These are phyloP conservation scores for Microbotryum intermedium DNA, from an alignment of 1,284 basidiomycete species.

Conservation along the genomic window DNA sequence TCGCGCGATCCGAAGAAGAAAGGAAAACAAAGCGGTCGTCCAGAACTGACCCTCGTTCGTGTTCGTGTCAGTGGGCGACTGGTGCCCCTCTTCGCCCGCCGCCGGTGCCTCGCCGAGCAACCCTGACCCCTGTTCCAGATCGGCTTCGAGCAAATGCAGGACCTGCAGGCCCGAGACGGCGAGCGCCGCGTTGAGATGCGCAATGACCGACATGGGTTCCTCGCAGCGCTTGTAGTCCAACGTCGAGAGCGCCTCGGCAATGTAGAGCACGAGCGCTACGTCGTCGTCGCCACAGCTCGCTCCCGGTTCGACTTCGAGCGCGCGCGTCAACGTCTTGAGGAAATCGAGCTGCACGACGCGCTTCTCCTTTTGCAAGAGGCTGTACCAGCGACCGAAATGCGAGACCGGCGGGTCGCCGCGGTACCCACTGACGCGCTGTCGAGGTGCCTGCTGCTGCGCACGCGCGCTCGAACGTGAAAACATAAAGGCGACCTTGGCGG, in stretches of 20 bases:
- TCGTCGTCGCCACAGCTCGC: constrained; percentile 49
- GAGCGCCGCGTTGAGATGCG: constrained; percentile 66
- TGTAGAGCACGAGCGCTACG: constrained; percentile 73
- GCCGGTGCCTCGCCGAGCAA: constrained; percentile 21
- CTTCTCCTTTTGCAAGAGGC: constrained; percentile 74
- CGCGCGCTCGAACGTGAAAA: constrained; percentile 50
- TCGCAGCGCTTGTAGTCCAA: constrained; percentile 93
- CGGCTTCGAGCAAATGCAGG: constrained; percentile 33
- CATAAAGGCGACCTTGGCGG: constrained; percentile 76
- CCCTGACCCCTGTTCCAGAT: constrained; percentile 9
- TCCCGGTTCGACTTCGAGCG: constrained; percentile 58
- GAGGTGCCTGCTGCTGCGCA: too few species aligned
- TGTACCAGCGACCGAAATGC: constrained; percentile 78
- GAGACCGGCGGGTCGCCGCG: constrained; percentile 57
- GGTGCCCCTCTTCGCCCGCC: constrained; percentile 22
- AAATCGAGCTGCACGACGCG: constrained; percentile 75
- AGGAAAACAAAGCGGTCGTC: not conserved
- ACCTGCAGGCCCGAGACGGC: constrained; percentile 79
- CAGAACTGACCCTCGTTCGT: not conserved
- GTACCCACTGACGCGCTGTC: constrained; percentile 42
- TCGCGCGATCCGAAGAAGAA: too few species aligned
- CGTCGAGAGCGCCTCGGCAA: constrained; percentile 84
- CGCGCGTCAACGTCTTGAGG: constrained; percentile 67
- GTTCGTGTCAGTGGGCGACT: not conserved
- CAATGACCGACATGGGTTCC: constrained; percentile 77